Evolutionary conservation across 2,329 filamentous ascomycete genomes (phyloP).

Genomic region (Parastagonospora nodorum): DNA sequence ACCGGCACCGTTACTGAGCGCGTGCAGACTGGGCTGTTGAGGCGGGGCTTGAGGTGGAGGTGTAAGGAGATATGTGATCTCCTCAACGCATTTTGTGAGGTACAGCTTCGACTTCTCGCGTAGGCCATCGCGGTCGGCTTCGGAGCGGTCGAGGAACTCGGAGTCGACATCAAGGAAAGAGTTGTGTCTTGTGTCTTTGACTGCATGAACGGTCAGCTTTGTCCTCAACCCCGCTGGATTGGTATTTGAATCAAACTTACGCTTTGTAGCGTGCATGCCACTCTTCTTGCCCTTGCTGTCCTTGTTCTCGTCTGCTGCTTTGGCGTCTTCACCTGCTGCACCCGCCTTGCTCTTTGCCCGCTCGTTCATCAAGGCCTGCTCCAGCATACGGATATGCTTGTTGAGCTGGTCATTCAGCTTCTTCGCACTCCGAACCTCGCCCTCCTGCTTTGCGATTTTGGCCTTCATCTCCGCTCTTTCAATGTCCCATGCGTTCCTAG

Average conservation of each 20-base stretch:
- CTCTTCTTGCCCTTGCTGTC: slow-evolving; percentile 44
- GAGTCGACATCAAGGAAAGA: slow-evolving; percentile 58
- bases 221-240: not conserved
- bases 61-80: slow-evolving; percentile 70
- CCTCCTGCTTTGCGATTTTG: slow-evolving; percentile 91
- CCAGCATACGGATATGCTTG: slow-evolving; percentile 87
- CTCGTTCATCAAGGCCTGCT: slow-evolving; percentile 85
- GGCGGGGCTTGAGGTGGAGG: slow-evolving; percentile 66
- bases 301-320: slow-evolving; percentile 50
- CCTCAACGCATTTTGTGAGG: slow-evolving; percentile 68
- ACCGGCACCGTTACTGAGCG: slow-evolving; percentile 41
- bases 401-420: slow-evolving; percentile 86
- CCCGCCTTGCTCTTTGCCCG: slow-evolving; percentile 68
- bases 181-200: slow-evolving; percentile 54
- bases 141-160: slow-evolving; percentile 49
- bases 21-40: slow-evolving; percentile 52
- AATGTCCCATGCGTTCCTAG: slow-evolving; percentile 98
- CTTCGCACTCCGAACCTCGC: slow-evolving; percentile 83
- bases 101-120: slow-evolving; percentile 68
- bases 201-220: slow-evolving; percentile 39
- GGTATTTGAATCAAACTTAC: slow-evolving; percentile 16
- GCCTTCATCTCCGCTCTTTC: slow-evolving; percentile 99
- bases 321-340: slow-evolving; percentile 56
- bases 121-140: slow-evolving; percentile 62
- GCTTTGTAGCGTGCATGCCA: slow-evolving; percentile 29